Base-by-base conservation (phyloP, 495 filamentous ascomycete genomes). In the Recurvomyces mirabilis region DNA sequence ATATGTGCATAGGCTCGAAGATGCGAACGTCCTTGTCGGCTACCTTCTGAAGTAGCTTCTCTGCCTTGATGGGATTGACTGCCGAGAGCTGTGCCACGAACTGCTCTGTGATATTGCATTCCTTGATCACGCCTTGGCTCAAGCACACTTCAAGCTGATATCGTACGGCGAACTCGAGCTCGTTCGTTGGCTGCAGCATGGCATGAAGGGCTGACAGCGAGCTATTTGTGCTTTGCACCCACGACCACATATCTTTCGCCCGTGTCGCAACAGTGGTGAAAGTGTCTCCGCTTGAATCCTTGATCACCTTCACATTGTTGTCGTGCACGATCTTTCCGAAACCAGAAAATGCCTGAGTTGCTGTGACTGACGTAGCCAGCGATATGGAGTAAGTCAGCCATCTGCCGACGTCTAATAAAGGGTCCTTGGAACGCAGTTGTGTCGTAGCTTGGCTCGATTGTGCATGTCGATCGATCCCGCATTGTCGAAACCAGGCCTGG, bases 101-200 rank as follows among this genome's bases (percentile, higher is more conserved):
- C 7, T 73, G 65, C 4, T 62, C 56, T 5, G 64, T 70, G 40
- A 94, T 71, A 38, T 77, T 83, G 57, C 80, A 73, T 60, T 93
- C 87, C 39, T 79, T 81, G n/a, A 98, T 63, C n/a, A 72, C 65
- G 0, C 78, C 77, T 17, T 83, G 72, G 0, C 87, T 93, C 7
- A 96, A 70, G 57, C 89, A 95, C 0, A 85, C 88, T 60, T 96
- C 88, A 0, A 98, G 72, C 60, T 94, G 89, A 55, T 96, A 96
- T 7, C 84, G 76, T 1, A 89, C 75, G 1, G 75, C 58, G 36
- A 87, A 95, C 0, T 77, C 66, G 3, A 98, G 67, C 10, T 49
- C 36, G 1, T 31, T 34, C 59, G 48, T 11, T 54, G 44, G 46
- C 38, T 60, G 47, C 54, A 69, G 40, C 47, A 65, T 46, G 41